phyloP scores from a whole-genome alignment of 768 basidiomycete species.

The Rhizopogon salebrosus region DNA sequence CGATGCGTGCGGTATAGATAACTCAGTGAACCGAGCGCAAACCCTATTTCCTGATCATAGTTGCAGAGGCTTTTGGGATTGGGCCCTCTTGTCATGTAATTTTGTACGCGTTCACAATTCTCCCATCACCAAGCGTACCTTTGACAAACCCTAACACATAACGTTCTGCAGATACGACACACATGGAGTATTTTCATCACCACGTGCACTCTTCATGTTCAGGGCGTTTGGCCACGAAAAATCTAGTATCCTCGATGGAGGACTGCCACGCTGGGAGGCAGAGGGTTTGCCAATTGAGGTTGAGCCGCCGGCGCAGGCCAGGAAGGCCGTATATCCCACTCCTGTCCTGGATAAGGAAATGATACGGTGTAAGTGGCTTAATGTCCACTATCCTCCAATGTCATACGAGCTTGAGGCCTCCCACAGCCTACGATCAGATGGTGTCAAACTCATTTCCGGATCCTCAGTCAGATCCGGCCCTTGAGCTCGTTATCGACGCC shows the following conservation, averaged over 20 bases:
- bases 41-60: conserved; percentile 4
- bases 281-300: conserved; percentile 55
- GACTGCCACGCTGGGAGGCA: conserved; percentile 75
- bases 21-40: not conserved
- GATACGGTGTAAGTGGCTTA: conserved; percentile 37
- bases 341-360: conserved; percentile 47
- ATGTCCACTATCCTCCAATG: conserved; percentile 29
- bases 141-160: conserved; percentile 5
- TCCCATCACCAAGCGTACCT: conserved; percentile 1
- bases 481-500: conserved; percentile 83
- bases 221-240: conserved; percentile 83
- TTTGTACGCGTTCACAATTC: conserved; percentile 42
- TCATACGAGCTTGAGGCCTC: conserved; percentile 9
- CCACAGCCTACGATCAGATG: conserved; percentile 75
- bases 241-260: conserved; percentile 90
- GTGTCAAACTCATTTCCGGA: conserved; percentile 59
- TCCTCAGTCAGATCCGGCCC: conserved; percentile 35
- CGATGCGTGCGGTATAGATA: conserved; percentile 66
- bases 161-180: conserved; percentile 68
- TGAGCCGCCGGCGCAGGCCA: conserved; percentile 18
- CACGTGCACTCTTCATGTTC: conserved; percentile 93
- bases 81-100: conserved; percentile 72
- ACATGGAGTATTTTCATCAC: conserved; percentile 87
- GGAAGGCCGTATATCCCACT: conserved; percentile 39
- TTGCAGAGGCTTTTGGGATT: conserved; percentile 67